These are phyloP conservation scores for Russula abietina DNA, from an alignment of 768 basidiomycete genomes.

Conservation along the genomic window DNA sequence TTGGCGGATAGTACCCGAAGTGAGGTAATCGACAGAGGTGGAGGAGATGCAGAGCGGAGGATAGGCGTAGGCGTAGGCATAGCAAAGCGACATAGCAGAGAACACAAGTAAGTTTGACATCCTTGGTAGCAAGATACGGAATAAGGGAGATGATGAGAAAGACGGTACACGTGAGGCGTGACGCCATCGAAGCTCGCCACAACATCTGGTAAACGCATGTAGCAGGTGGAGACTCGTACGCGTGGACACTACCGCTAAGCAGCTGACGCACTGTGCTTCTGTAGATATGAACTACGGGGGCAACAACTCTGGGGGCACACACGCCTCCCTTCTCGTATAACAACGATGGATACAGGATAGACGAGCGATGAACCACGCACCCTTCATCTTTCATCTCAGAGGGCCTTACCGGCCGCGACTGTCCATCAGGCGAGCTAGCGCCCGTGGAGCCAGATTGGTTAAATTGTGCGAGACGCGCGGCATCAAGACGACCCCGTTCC, in stretches of 20 bases:
- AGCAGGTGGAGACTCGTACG: constrained; percentile 20
- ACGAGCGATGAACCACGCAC: constrained; percentile 50
- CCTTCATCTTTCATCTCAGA: constrained; percentile 98
- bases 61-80: constrained; percentile 23
- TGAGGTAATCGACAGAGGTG: constrained; percentile 21
- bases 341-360: background rate
- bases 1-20: constrained; percentile 21
- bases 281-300: constrained; percentile 7
- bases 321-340: constrained; percentile 1
- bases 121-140: constrained; percentile 24
- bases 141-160: constrained; percentile 8
- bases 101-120: constrained; percentile 22
- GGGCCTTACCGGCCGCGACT: constrained; percentile 57
- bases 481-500: constrained; percentile 43
- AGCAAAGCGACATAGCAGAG: constrained; percentile 24
- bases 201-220: constrained; percentile 24
- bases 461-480: constrained; percentile 16
- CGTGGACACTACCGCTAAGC: constrained; percentile 22
- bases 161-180: constrained; percentile 9
- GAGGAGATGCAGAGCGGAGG: constrained; percentile 21
- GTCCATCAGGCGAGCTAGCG: background rate
- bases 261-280: constrained; percentile 7
- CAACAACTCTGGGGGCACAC: background rate
- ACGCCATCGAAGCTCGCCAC: constrained; percentile 19
- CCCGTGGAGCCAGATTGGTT: constrained; percentile 10